These are phyloP conservation scores for Fragilariopsis cylindrus DNA, from an alignment of 108 stramenopile species.

Conservation along the genomic window DNA sequence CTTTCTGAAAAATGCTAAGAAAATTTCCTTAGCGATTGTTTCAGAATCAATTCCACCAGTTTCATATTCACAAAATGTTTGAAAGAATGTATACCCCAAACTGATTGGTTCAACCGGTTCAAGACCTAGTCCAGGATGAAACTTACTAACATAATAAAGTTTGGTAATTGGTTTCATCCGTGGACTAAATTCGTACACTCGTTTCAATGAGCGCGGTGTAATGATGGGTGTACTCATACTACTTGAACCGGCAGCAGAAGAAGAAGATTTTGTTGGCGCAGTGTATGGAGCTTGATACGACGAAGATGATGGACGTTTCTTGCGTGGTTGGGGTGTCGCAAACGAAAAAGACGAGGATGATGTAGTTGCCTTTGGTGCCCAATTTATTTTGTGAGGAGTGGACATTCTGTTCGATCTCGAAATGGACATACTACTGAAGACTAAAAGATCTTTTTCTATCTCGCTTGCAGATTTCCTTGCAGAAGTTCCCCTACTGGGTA, in stretches of 20 bases:
- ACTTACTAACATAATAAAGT: conserved; percentile 28
- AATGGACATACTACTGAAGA: conserved; percentile 1
- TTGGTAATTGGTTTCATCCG: conserved; percentile 40
- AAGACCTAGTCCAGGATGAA: conserved; percentile 35
- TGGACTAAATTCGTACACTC: conserved; percentile 6
- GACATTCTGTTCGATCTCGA: conserved; percentile 4
- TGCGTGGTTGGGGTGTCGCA: background rate
- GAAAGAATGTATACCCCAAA: conserved; percentile 35
- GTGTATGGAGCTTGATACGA: background rate
- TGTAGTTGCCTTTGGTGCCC: background rate
- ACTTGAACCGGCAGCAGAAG: background rate
- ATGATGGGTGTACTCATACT: background rate
- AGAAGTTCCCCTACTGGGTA: background rate
- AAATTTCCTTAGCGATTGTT: conserved; percentile 34
- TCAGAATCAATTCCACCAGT: conserved; percentile 24
- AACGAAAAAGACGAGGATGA: background rate
- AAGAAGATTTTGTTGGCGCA: conserved; percentile 6
- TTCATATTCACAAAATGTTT: conserved; percentile 34
- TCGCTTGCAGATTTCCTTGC: background rate
- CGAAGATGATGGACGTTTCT: background rate
- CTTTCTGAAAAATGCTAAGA: conserved; percentile 39
- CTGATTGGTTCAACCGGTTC: conserved; percentile 29
- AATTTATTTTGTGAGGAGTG: conserved; percentile 17
- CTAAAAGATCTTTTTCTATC: conserved; percentile 6
- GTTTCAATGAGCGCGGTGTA: background rate